A percentile compares a stretch with the other conserved stretches of the same genome.
phyloP scores from a whole-genome alignment of 2,329 filamentous ascomycete species.

The Arthroderma sp. region DNA sequence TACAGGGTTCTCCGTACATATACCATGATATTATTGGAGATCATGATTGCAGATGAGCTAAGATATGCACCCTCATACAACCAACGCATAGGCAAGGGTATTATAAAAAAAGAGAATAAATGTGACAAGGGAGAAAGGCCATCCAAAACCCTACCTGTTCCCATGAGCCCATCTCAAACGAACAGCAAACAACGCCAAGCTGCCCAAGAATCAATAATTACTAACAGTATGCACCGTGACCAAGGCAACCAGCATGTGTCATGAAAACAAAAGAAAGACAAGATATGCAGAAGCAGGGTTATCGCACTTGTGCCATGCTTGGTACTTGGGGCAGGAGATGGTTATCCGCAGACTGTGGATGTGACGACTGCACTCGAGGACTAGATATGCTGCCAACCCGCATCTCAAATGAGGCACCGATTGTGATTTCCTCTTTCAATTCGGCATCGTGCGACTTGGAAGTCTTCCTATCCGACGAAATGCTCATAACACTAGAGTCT shows the following conservation, averaged over 20 bases:
- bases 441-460: conserved; percentile 8
- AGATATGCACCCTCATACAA: too few species aligned
- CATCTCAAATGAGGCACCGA: not conserved
- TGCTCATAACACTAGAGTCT: not conserved
- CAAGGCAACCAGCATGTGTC: not conserved
- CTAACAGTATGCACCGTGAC: not conserved
- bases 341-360: not conserved
- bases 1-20: too few species aligned
- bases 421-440: conserved; percentile 8
- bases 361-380: not conserved
- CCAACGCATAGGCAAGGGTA: too few species aligned
- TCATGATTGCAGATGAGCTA: too few species aligned
- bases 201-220: not conserved
- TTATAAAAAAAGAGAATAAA: too few species aligned
- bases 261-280: not conserved
- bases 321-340: not conserved
- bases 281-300: not conserved
- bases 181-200: not conserved
- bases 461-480: not conserved
- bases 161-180: too few species aligned
- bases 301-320: not conserved
- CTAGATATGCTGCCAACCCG: not conserved
- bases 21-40: too few species aligned
- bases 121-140: not conserved
- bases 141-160: not conserved